Percentiles rank a stretch among this genome's conserved stretches.
These are phyloP conservation scores for Mimosa pudica DNA, from an alignment of 306 rosid genomes.

Conservation along the genomic window DNA sequence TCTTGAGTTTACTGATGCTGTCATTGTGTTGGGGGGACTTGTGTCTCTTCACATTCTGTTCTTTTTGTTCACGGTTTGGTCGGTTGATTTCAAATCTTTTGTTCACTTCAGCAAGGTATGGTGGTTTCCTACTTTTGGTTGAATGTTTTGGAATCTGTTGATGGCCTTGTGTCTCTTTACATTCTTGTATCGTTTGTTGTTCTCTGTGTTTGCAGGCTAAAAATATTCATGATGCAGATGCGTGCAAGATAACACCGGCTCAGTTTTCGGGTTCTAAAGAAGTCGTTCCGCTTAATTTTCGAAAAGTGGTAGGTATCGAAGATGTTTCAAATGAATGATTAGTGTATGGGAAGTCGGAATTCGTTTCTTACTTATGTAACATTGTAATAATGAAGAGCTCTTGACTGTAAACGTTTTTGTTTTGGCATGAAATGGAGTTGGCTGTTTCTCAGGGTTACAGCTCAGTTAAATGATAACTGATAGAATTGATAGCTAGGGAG, in stretches of 20 bases:
- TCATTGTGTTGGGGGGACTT: slow-evolving; percentile 69
- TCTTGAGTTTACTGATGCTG: slow-evolving; percentile 72
- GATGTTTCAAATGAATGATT: background rate
- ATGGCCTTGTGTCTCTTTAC: background rate
- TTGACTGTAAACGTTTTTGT: background rate
- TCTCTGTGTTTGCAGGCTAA: slow-evolving; percentile 56
- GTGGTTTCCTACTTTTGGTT: background rate
- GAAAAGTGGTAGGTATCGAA: slow-evolving; percentile 52
- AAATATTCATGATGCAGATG: slow-evolving; percentile 72
- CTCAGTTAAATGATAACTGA: slow-evolving; percentile 2
- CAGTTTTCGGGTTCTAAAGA: slow-evolving; percentile 94
- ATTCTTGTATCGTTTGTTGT: background rate
- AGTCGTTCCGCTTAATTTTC: slow-evolving; percentile 71
- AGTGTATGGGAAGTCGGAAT: background rate
- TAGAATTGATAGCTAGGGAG: background rate
- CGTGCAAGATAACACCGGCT: slow-evolving; percentile 87
- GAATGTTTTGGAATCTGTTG: background rate
- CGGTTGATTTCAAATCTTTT: slow-evolving; percentile 87
- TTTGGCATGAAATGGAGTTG: background rate
- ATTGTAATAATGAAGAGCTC: background rate
- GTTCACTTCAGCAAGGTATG: slow-evolving; percentile 74
- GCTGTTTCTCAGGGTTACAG: slow-evolving; percentile 1
- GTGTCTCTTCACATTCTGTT: slow-evolving; percentile 71
- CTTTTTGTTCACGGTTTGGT: slow-evolving; percentile 91
- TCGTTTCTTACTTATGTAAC: background rate